Evolutionary conservation across 2,329 filamentous ascomycete species (phyloP), one percentile per base, ranked within the genome.

Genomic region (Hypoxylon sp.): DNA sequence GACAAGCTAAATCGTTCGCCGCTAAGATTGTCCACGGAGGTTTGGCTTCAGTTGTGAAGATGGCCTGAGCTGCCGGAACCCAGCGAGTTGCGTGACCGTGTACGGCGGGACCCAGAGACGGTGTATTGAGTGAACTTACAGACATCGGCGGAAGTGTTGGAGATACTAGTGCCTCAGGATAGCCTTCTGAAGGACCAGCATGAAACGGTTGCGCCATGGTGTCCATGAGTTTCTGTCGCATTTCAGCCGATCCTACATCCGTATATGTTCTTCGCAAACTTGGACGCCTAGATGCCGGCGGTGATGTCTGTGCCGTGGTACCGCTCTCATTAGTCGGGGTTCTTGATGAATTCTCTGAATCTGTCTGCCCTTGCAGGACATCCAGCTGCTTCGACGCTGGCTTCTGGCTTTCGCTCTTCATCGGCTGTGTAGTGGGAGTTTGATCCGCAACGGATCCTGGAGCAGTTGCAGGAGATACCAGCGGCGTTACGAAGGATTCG

Each of bases 21-120:
- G 96, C 93, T 59, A 98, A 88, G 66, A 99, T 98, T 0, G 95
- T 99, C 92, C 94, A 99, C 2, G 95, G 96, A 8, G 93, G 88
- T 71, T 92, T 90, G 13, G 92, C 87, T 80, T 97, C 93, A n/a
- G 96, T 99, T 6, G 95, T 97, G 78, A 99, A 99, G 63, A 99
- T 98, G 59, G 96, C 96, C 79, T 99, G 96, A 4, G 95, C 93
- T 46, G 94, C 93, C 6, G 94, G 94, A 13, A 92, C 91, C 90
- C 94, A 97, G 79, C 96, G 90, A 75, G 93, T 96, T 64, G 93
- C 92, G 80, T 98, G 94, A 8, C 92, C 92, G 79, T 98, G 95
- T n/a, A 93, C 87, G 9, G 87, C 84, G 14, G 91, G 84, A 10
- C 84, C 85, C 1, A 88, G 72, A n/a, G 83, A 78, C 2, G 87